phyloP scores from a whole-genome alignment of 202 grass and related monocot species.

The Miscanthus sacchariflorus region DNA sequence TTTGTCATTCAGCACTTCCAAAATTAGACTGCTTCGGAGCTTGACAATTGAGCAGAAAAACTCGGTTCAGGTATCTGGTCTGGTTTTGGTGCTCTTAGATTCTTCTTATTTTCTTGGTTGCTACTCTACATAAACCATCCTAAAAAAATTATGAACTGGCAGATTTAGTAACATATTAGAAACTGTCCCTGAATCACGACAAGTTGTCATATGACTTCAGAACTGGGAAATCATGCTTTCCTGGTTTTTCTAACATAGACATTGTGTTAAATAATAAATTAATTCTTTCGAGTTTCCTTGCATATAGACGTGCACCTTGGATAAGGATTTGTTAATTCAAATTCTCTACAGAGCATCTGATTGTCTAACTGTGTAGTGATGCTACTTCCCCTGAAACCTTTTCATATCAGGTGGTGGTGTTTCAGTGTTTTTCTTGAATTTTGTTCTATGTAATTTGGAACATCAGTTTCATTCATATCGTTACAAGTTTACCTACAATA shows the following conservation, averaged over 20 bases:
- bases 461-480: neutral
- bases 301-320: neutral
- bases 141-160: neutral
- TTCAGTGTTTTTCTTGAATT: neutral
- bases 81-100: neutral
- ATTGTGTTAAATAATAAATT: neutral
- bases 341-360: no score
- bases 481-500: neutral
- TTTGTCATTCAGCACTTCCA: conserved; percentile 69
- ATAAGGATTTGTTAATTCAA: neutral
- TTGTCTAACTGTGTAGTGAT: neutral
- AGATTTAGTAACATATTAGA: neutral
- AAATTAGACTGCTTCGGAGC: conserved; percentile 82
- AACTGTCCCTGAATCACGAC: neutral
- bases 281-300: neutral
- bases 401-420: neutral
- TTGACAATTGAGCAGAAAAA: conserved; percentile 69
- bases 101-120: neutral
- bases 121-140: neutral
- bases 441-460: neutral
- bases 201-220: neutral
- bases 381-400: neutral
- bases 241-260: neutral
- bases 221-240: neutral
- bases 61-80: conserved; percentile 57